These are phyloP conservation scores for Podila epicladia DNA, from an alignment of 192 early-diverging fungal genomes.

Conservation along the genomic window DNA sequence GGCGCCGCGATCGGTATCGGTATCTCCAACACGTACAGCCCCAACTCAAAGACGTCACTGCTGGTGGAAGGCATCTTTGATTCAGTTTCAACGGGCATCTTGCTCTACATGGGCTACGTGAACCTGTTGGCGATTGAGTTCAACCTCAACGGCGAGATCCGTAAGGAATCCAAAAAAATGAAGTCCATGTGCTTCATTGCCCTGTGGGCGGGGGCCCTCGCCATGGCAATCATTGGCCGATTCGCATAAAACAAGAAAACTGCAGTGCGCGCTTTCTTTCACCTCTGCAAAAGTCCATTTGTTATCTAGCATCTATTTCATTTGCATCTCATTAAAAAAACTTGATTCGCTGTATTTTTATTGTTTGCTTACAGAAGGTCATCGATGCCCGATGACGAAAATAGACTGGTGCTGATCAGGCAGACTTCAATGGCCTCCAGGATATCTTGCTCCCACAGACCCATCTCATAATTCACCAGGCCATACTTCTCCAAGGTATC, in stretches of 20 bases:
- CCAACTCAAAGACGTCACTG: constrained; percentile 59
- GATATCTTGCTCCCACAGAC: constrained; percentile 83
- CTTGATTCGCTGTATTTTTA: not conserved
- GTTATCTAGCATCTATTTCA: too few species aligned
- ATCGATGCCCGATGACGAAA: constrained; percentile 5
- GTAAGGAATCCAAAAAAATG: constrained; percentile 20
- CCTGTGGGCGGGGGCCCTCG: constrained; percentile 75
- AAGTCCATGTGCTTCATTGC: constrained; percentile 66
- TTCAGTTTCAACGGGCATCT: constrained; percentile 78
- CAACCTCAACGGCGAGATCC: constrained; percentile 56
- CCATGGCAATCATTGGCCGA: constrained; percentile 78
- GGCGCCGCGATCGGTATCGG: constrained; percentile 81
- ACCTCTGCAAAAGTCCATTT: too few species aligned
- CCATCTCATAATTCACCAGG: constrained; percentile 86
- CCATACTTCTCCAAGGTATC: constrained; percentile 78
- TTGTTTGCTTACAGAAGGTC: too few species aligned
- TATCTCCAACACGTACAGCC: constrained; percentile 66
- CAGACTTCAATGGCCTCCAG: constrained; percentile 70
- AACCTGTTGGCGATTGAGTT: constrained; percentile 80
- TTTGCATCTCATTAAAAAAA: not conserved
- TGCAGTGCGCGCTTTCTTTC: not conserved
- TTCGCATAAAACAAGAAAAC: constrained; percentile 16
- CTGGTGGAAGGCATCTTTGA: constrained; percentile 79
- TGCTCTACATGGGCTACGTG: constrained; percentile 80
- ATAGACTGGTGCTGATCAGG: constrained; percentile 31